These are phyloP conservation scores for Sugiyamaella grinbergsii DNA, from an alignment of 1,139 yeast species.

Conservation along the genomic window DNA sequence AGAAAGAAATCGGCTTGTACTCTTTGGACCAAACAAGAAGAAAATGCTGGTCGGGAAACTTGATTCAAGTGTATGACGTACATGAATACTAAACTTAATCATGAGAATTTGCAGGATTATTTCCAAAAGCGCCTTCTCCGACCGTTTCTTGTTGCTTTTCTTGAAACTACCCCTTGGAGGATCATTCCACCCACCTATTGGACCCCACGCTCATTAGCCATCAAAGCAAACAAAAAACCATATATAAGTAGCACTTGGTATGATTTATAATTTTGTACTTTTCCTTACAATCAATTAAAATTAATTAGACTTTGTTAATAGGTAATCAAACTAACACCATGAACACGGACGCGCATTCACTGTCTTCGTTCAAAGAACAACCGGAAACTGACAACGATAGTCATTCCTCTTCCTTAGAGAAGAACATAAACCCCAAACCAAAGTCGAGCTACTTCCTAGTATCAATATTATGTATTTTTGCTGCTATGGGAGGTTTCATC, in stretches of 20 bases:
- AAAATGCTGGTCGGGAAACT: background rate
- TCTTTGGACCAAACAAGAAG: background rate
- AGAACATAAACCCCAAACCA: background rate
- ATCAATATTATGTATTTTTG: slow-evolving; percentile 33
- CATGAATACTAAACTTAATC: too few relatives aligned
- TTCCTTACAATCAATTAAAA: slow-evolving; percentile 1
- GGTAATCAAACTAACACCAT: background rate
- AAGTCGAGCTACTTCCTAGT: slow-evolving; percentile 21
- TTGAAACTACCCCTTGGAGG: background rate
- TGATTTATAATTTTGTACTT: background rate
- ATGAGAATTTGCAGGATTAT: background rate
- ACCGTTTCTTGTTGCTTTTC: background rate
- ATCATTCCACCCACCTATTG: background rate
- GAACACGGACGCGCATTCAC: background rate
- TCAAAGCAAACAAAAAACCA: background rate
- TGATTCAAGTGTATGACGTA: background rate
- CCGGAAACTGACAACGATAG: slow-evolving; percentile 4
- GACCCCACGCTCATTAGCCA: too few relatives aligned
- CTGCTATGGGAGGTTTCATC: slow-evolving; percentile 42
- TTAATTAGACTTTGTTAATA: background rate
- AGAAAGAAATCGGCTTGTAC: background rate
- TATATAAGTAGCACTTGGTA: background rate
- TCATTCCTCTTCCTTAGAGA: background rate
- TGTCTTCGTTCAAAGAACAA: slow-evolving; percentile 1
- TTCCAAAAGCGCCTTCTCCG: slow-evolving; percentile 1